A percentile compares a stretch with the other conserved stretches of the same genome.
These are phyloP conservation scores for Aegilops sharonensis DNA, from an alignment of 176 grass and related monocot genomes.

Conservation along the genomic window DNA sequence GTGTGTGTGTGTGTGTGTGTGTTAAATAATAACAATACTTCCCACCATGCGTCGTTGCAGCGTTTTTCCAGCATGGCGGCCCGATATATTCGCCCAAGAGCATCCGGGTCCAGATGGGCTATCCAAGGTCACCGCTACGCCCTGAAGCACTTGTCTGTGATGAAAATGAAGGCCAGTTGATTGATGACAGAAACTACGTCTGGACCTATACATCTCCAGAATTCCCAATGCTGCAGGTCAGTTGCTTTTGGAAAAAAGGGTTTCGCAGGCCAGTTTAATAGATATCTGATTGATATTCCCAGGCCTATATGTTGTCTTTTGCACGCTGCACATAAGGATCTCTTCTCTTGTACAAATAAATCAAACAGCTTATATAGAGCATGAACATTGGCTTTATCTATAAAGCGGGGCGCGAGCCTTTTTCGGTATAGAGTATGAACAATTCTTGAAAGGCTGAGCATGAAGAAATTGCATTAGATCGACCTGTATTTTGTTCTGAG, in stretches of 20 bases:
- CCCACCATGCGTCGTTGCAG: slow-evolving; percentile 19
- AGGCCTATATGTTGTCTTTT: not conserved
- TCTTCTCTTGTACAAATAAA: too few species aligned
- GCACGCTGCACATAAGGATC: not conserved
- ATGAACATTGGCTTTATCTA: too few species aligned
- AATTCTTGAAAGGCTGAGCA: not conserved
- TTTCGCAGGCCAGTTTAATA: slow-evolving; percentile 30
- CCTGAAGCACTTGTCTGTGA: slow-evolving; percentile 26
- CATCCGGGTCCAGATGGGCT: slow-evolving; percentile 57
- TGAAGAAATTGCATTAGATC: not conserved
- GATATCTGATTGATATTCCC: not conserved
- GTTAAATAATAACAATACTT: not conserved
- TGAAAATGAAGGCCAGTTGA: slow-evolving; percentile 35
- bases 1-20: too few species aligned
- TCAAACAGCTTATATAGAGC: not conserved
- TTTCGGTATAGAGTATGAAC: too few species aligned
- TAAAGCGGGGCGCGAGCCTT: too few species aligned
- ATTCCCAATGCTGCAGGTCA: slow-evolving; percentile 70
- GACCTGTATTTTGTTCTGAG: too few species aligned
- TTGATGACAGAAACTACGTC: slow-evolving; percentile 37
- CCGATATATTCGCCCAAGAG: slow-evolving; percentile 63
- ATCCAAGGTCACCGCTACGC: slow-evolving; percentile 31
- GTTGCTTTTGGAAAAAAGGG: not conserved
- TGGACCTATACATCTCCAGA: slow-evolving; percentile 73
- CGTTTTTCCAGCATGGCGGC: slow-evolving; percentile 54